Evolutionary conservation across 169 alveolate genomes (phyloP).

Genomic region (Eimeria acervulina): DNA sequence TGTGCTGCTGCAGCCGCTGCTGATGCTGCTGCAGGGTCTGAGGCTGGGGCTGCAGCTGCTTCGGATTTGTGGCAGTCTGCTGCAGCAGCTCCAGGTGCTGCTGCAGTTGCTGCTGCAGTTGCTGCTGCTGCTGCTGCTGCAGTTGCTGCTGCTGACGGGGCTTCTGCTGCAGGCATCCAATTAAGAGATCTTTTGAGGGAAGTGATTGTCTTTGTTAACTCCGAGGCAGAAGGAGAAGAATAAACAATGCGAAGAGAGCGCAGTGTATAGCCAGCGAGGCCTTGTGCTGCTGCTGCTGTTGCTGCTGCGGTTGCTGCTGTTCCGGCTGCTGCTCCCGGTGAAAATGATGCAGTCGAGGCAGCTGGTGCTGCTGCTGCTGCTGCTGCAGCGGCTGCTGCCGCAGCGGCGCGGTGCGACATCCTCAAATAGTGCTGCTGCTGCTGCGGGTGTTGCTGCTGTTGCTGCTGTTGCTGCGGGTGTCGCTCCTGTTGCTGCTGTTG

Average conservation of each 20-base stretch:
- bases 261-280: neutral
- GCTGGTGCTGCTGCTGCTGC: too few species aligned
- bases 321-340: too few species aligned
- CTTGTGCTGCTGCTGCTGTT: slow-evolving; percentile 1
- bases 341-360: too few species aligned
- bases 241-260: neutral
- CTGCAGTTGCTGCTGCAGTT: neutral
- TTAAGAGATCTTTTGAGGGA: neutral
- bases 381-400: too few species aligned
- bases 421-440: too few species aligned
- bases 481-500: neutral
- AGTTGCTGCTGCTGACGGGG: too few species aligned
- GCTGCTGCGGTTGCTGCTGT: too few species aligned
- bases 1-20: too few species aligned
- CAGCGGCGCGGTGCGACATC: too few species aligned
- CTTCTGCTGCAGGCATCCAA: too few species aligned
- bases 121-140: slow-evolving; percentile 6
- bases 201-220: neutral
- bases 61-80: neutral
- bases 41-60: too few species aligned
- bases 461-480: slow-evolving; percentile 5
- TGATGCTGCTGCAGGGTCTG: too few species aligned
- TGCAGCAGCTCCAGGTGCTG: neutral
- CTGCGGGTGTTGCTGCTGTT: neutral
- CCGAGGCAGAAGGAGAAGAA: neutral